phyloP scores from a whole-genome alignment of 495 filamentous ascomycete genomes.

The Xanthoparmelia taractica region DNA sequence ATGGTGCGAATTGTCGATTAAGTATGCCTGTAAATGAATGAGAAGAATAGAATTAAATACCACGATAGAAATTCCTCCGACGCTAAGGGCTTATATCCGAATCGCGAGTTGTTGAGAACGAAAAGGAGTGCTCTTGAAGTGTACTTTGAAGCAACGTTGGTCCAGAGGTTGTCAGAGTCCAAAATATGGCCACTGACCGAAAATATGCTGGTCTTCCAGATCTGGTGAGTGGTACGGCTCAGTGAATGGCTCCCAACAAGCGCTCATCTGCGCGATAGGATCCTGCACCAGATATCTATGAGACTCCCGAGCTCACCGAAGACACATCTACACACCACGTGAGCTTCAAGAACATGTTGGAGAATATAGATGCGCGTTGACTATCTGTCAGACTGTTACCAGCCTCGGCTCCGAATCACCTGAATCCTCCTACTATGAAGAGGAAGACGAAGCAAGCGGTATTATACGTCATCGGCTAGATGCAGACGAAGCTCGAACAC shows the following conservation, averaged over 20 bases:
- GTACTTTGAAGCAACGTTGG: neutral
- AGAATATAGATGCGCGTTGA: slow-evolving; percentile 20
- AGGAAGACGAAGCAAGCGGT: slow-evolving; percentile 52
- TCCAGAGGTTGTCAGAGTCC: neutral
- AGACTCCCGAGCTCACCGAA: slow-evolving; percentile 84
- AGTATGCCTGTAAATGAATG: neutral
- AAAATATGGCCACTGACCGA: slow-evolving; percentile 22
- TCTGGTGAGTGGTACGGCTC: slow-evolving; percentile 48
- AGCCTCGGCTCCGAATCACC: slow-evolving; percentile 56
- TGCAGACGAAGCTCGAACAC: slow-evolving; percentile 67
- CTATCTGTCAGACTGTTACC: slow-evolving; percentile 44
- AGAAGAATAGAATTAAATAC: too few relatives aligned
- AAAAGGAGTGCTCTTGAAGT: neutral
- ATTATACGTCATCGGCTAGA: slow-evolving; percentile 69
- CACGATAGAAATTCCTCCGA: too few relatives aligned
- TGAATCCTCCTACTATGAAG: slow-evolving; percentile 41
- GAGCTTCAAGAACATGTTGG: slow-evolving; percentile 17
- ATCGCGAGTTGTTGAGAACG: neutral
- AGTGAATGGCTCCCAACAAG: neutral
- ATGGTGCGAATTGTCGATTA: neutral
- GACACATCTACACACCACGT: slow-evolving; percentile 79
- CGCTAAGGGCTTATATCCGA: slow-evolving; percentile 13
- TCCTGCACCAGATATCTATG: slow-evolving; percentile 86
- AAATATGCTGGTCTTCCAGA: slow-evolving; percentile 86
- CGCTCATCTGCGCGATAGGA: slow-evolving; percentile 48